phyloP scores from a whole-genome alignment of 805 yeast species.

The Yamadazyma laniorum region DNA sequence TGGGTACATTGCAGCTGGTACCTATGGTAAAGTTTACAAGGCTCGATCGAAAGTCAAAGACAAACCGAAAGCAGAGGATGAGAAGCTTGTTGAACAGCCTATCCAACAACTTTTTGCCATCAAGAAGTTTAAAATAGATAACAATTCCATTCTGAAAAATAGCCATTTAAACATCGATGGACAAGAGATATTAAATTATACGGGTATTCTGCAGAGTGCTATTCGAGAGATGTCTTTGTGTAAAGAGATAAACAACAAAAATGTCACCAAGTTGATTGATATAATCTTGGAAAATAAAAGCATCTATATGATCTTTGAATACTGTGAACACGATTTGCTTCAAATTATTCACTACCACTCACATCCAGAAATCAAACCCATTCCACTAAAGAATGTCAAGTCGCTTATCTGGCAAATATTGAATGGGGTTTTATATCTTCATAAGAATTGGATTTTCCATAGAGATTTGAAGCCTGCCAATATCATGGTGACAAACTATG shows the following conservation, averaged over 20 bases:
- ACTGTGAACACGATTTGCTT: constrained; percentile 90
- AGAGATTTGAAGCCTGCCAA: constrained; percentile 97
- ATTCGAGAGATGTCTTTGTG: constrained; percentile 95
- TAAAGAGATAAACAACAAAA: constrained; percentile 77
- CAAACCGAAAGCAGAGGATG: constrained; percentile 20
- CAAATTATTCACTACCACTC: constrained; percentile 94
- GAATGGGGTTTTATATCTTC: constrained; percentile 87
- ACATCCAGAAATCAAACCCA: constrained; percentile 77
- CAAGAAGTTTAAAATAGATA: constrained; percentile 91
- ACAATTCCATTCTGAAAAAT: constrained; percentile 30
- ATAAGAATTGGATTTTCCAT: constrained; percentile 95
- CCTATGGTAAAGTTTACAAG: constrained; percentile 93
- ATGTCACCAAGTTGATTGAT: constrained; percentile 77
- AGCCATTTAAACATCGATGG: constrained; percentile 52
- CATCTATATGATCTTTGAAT: constrained; percentile 93
- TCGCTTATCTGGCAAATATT: constrained; percentile 90
- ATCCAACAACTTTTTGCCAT: constrained; percentile 63
- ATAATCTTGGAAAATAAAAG: constrained; percentile 83
- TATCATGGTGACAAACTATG: constrained; percentile 88
- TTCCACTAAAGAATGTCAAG: constrained; percentile 76
- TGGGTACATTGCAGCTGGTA: constrained; percentile 98
- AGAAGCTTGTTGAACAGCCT: constrained; percentile 8
- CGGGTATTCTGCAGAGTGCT: constrained; percentile 95
- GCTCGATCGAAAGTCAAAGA: constrained; percentile 50
- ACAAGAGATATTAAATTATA: constrained; percentile 82